Conservation (phyloP, 352 stramenopile genomes). For the Phytophthora ramorum region DNA sequence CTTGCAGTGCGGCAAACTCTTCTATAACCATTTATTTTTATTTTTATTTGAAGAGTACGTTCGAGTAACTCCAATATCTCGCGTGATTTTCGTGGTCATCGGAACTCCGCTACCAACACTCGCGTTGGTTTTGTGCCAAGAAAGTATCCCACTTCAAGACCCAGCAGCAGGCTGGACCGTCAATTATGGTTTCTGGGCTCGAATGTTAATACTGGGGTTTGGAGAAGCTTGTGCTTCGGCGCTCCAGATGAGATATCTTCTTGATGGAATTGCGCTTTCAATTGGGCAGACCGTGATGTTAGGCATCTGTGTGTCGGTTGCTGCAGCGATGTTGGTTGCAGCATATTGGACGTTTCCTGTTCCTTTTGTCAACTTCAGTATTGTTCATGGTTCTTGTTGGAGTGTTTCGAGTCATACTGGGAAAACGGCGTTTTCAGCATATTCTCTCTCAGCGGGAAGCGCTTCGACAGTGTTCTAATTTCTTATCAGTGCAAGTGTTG, state of each 20-base stretch:
- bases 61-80: neutral
- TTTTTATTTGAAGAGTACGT: slow-evolving; percentile 12
- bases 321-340: slow-evolving; percentile 1
- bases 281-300: neutral
- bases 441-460: slow-evolving; percentile 8
- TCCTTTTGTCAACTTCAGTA: slow-evolving; percentile 9
- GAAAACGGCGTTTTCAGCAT: neutral
- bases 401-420: neutral
- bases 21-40: no score
- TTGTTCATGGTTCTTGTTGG: slow-evolving; percentile 1
- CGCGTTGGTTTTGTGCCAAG: slow-evolving; percentile 2
- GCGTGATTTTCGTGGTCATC: slow-evolving; percentile 3
- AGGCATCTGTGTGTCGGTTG: neutral
- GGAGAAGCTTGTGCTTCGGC: neutral
- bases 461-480: slow-evolving; percentile 4
- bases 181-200: slow-evolving; percentile 15
- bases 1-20: slow-evolving; percentile 1
- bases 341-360: slow-evolving; percentile 9
- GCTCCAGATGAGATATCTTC: neutral
- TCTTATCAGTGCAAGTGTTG: slow-evolving; percentile 2
- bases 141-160: slow-evolving; percentile 15
- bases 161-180: slow-evolving; percentile 3
- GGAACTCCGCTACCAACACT: slow-evolving; percentile 9
- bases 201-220: neutral
- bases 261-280: slow-evolving; percentile 5